A percentile compares a stretch with the other conserved stretches of the same genome.
Conservation (phyloP, 495 filamentous ascomycete species). For the Staphylotrichum longicolle region DNA sequence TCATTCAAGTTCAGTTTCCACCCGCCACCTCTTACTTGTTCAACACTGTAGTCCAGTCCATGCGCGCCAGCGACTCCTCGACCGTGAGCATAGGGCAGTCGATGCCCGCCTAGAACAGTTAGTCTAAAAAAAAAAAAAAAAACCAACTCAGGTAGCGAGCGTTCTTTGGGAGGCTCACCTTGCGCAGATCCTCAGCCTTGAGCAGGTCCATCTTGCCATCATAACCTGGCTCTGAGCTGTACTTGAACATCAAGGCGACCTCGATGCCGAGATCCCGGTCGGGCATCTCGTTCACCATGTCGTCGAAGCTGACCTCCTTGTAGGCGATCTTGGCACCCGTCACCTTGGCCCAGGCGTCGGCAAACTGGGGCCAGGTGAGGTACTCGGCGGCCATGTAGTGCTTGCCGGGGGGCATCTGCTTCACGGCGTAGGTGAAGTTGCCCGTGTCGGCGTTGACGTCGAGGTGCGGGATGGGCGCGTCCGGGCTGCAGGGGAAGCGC, state of each 20-base stretch:
- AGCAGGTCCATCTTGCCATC: constrained; percentile 41
- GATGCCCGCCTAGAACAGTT: constrained; percentile 28
- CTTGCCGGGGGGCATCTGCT: constrained; percentile 43
- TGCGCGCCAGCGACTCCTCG: constrained; percentile 30
- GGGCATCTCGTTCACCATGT: constrained; percentile 33
- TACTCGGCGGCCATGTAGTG: constrained; percentile 42
- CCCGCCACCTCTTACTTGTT: background rate
- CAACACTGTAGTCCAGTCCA: constrained; percentile 17
- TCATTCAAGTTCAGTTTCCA: too few species aligned
- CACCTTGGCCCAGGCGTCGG: constrained; percentile 34
- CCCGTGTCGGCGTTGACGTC: constrained; percentile 43
- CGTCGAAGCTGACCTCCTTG: constrained; percentile 37
- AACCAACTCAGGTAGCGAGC: background rate
- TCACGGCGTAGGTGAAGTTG: constrained; percentile 44
- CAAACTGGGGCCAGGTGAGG: constrained; percentile 38
- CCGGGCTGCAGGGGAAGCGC: constrained; percentile 36
- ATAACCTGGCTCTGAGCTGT: constrained; percentile 42
- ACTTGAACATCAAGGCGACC: constrained; percentile 41
- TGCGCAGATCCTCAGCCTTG: constrained; percentile 40
- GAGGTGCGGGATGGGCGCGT: constrained; percentile 38
- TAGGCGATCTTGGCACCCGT: constrained; percentile 30
- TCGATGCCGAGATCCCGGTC: constrained; percentile 39
- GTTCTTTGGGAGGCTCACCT: constrained; percentile 28
- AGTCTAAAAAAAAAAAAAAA: background rate
- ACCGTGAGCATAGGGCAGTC: constrained; percentile 37